Percentiles rank a stretch among this genome's conserved stretches.
Evolutionary conservation across 192 early-diverging fungal species (phyloP).

Genomic region (Backusella circina): DNA sequence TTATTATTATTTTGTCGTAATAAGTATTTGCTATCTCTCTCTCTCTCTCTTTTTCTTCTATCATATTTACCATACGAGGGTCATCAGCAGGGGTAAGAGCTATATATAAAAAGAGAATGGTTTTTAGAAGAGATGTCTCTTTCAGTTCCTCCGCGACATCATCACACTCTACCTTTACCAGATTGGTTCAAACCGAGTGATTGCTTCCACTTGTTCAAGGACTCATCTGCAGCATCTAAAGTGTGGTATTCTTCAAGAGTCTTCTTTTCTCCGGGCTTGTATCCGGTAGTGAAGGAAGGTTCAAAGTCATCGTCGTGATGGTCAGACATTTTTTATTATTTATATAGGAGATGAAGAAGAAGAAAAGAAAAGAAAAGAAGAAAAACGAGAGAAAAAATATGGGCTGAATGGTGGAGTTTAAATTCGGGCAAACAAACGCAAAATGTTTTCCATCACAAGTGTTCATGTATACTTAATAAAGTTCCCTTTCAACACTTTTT

Average conservation of each 20-base stretch:
- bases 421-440: neutral
- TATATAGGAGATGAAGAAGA: neutral
- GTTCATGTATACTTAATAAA: neutral
- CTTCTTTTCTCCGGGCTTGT: conserved; percentile 93
- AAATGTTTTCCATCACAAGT: neutral
- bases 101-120: neutral
- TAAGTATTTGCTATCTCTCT: neutral
- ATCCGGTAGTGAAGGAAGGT: conserved; percentile 76
- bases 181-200: conserved; percentile 75
- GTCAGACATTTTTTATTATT: conserved; percentile 35
- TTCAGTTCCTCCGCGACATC: neutral
- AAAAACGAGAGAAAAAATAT: conserved; percentile 2
- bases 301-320: conserved; percentile 67
- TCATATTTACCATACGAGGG: conserved; percentile 45
- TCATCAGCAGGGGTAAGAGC: conserved; percentile 51
- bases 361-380: conserved; percentile 7
- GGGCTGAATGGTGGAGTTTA: neutral
- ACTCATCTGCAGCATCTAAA: conserved; percentile 89
- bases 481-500: neutral
- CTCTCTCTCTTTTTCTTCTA: neutral
- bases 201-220: conserved; percentile 96
- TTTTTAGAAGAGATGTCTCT: neutral
- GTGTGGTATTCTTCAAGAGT: conserved; percentile 76
- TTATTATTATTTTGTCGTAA: neutral
- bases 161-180: conserved; percentile 41